Evolutionary conservation across 1,284 basidiomycete genomes (phyloP).

Genomic region (Coniferiporia sulphurascens): DNA sequence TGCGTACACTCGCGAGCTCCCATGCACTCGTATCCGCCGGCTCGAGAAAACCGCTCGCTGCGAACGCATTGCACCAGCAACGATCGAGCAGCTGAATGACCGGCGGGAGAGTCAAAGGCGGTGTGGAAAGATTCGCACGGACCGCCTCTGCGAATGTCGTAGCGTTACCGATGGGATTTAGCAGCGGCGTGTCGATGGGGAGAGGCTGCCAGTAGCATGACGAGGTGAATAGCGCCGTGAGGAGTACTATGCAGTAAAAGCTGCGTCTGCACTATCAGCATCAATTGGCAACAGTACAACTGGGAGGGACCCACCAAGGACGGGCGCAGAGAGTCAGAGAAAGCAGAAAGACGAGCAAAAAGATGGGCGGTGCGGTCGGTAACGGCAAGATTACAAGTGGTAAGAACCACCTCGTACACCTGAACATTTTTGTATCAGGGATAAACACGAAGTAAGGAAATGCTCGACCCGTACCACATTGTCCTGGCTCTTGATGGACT

Average conservation of each 20-base stretch:
- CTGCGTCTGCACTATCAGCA: constrained; percentile 33
- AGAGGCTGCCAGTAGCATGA: constrained; percentile 84
- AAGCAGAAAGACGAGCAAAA: constrained; percentile 66
- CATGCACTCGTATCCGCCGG: constrained; percentile 69
- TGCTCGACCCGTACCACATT: constrained; percentile 7
- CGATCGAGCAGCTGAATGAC: constrained; percentile 62
- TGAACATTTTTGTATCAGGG: constrained; percentile 24
- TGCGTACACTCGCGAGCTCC: constrained; percentile 49
- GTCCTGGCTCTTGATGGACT: not conserved
- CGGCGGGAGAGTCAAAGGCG: constrained; percentile 32
- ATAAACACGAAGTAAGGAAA: not conserved
- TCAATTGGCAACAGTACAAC: not conserved
- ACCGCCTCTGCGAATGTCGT: constrained; percentile 65
- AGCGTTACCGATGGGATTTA: constrained; percentile 54
- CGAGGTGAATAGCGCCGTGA: constrained; percentile 72
- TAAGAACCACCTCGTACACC: constrained; percentile 81
- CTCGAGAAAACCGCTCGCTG: constrained; percentile 51
- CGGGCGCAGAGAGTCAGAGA: constrained; percentile 71
- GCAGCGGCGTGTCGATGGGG: constrained; percentile 54
- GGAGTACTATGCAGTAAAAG: constrained; percentile 77
- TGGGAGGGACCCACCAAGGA: constrained; percentile 55
- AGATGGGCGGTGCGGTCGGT: constrained; percentile 73
- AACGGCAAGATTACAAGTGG: constrained; percentile 70
- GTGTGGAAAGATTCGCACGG: constrained; percentile 32
- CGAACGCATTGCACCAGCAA: constrained; percentile 67